Conservation (phyloP, 306 rosid species). For the Macrotyloma uniflorum region DNA sequence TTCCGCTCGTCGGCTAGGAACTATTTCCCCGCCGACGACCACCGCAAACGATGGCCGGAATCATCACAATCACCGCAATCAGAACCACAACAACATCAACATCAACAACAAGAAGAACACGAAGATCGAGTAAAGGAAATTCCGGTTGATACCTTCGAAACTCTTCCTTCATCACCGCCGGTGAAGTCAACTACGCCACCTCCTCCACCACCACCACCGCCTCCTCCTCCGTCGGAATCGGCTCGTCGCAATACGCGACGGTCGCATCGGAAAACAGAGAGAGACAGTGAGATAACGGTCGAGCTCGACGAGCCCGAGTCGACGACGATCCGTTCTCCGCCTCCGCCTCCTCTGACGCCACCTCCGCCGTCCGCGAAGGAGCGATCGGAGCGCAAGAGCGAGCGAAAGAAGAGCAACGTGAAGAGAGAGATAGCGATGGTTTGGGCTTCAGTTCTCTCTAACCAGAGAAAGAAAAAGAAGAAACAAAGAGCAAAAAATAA, state of each 20-base stretch:
- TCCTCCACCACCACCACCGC: conserved; percentile 51
- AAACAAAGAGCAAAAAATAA: conserved; percentile 42
- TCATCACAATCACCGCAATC: not conserved
- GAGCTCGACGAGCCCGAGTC: conserved; percentile 30
- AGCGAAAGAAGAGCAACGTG: conserved; percentile 49
- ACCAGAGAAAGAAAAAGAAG: conserved; percentile 64
- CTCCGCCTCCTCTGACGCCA: conserved; percentile 17
- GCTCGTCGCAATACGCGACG: conserved; percentile 6
- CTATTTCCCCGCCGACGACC: not conserved
- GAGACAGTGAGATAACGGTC: conserved; percentile 21
- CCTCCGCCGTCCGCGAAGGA: conserved; percentile 32
- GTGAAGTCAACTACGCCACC: conserved; percentile 44
- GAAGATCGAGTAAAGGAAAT: conserved; percentile 58
- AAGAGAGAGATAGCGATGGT: conserved; percentile 61
- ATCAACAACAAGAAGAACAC: not conserved
- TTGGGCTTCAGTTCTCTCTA: conserved; percentile 68
- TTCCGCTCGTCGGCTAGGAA: conserved; percentile 41
- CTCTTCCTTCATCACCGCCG: conserved; percentile 20
- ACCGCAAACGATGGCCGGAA: conserved; percentile 20
- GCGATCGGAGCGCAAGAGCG: conserved; percentile 42
- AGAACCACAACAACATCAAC: not conserved
- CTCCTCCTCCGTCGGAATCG: conserved; percentile 47
- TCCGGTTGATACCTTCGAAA: conserved; percentile 58
- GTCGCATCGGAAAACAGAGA: not conserved
- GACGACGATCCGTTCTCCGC: conserved; percentile 24